Evolutionary conservation across 768 basidiomycete genomes (phyloP).

Genomic region (Agrocybe chaxingu): DNA sequence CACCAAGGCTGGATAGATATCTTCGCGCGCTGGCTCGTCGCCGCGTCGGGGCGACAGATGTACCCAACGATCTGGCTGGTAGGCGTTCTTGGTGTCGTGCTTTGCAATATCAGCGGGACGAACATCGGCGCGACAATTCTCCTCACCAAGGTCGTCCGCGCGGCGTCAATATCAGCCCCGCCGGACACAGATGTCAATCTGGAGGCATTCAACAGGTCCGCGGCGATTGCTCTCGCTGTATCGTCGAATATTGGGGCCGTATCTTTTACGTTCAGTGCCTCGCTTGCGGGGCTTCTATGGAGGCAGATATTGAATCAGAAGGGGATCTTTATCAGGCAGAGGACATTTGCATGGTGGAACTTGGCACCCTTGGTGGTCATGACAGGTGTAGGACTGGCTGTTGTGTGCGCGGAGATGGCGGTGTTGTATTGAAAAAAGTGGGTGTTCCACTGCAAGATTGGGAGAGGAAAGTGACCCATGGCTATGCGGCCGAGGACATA

Average conservation of each 20-base stretch:
- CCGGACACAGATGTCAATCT: slow-evolving; percentile 66
- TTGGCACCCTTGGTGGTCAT: slow-evolving; percentile 54
- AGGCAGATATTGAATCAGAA: slow-evolving; percentile 68
- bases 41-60: slow-evolving; percentile 38
- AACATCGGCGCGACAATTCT: slow-evolving; percentile 93
- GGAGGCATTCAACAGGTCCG: slow-evolving; percentile 68
- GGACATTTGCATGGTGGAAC: slow-evolving; percentile 68
- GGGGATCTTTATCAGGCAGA: slow-evolving; percentile 51
- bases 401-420: slow-evolving; percentile 70
- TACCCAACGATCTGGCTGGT: slow-evolving; percentile 61
- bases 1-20: slow-evolving; percentile 86
- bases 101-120: slow-evolving; percentile 83
- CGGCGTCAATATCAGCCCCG: background rate
- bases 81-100: slow-evolving; percentile 66
- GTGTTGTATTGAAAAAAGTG: slow-evolving; percentile 31
- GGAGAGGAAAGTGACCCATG: too few relatives aligned
- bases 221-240: slow-evolving; percentile 66
- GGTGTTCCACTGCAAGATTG: too few relatives aligned
- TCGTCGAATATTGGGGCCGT: slow-evolving; percentile 85
- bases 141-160: slow-evolving; percentile 71
- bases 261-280: slow-evolving; percentile 76
- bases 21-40: slow-evolving; percentile 67
- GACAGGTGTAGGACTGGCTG: slow-evolving; percentile 54
- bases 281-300: slow-evolving; percentile 84
- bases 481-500: too few relatives aligned